A percentile compares a stretch with the other conserved stretches of the same genome.
These are phyloP conservation scores for Saccharum officinarum DNA, from an alignment of 176 grass and related monocot species.

Conservation along the genomic window DNA sequence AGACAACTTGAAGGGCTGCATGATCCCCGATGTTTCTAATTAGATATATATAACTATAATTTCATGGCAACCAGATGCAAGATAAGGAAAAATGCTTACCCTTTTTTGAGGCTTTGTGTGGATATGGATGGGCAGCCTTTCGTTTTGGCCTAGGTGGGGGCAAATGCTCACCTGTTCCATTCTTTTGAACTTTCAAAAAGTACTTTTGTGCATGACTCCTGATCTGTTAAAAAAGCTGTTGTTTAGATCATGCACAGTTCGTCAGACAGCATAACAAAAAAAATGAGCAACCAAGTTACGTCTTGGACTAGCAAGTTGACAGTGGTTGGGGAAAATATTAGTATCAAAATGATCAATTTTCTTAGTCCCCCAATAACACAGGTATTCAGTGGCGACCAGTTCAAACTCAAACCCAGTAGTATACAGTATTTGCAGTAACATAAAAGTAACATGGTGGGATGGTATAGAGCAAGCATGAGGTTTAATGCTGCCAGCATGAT, in stretches of 20 bases:
- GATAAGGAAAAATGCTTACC: conserved; percentile 22
- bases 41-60: background rate
- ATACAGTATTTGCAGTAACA: background rate
- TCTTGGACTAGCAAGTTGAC: background rate
- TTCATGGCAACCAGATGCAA: background rate
- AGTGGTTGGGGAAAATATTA: background rate
- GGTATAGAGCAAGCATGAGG: background rate
- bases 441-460: background rate
- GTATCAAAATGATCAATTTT: background rate
- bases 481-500: background rate
- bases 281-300: background rate
- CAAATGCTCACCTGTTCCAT: conserved; percentile 76
- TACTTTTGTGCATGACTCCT: conserved; percentile 99
- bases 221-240: conserved; percentile 62
- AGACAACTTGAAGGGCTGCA: conserved; percentile 25
- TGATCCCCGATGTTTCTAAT: background rate
- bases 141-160: conserved; percentile 90
- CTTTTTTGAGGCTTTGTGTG: conserved; percentile 85
- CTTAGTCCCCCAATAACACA: background rate
- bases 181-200: conserved; percentile 91
- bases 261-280: background rate
- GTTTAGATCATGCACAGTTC: conserved; percentile 31
- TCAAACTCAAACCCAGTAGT: background rate
- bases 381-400: background rate
- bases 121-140: conserved; percentile 93